Base-by-base conservation (phyloP, 192 early-diverging fungal genomes). In the Phycomyces nitens region DNA sequence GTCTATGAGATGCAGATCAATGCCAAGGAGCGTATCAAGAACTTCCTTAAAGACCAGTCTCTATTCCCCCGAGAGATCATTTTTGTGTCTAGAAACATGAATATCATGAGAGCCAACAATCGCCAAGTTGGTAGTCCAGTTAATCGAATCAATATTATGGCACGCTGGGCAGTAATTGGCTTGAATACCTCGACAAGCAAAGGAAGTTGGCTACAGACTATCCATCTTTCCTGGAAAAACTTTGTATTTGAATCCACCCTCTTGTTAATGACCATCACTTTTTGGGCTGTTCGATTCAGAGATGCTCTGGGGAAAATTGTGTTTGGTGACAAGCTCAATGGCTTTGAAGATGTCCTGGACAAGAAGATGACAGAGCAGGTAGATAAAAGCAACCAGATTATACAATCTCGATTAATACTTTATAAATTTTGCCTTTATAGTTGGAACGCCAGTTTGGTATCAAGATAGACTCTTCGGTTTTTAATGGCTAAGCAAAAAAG, bases 51-150 rank as follows among this genome's bases (percentile, higher is more conserved):
- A 26, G 80, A 92, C 44, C 83, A 89, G 41, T 82, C 84, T 42
- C 67, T 73, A 5, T 68, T 97, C 42, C 95, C 95, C 38, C 88
- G 86, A 38, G 95, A 95, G 73, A 76, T 97, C 9, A 92, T 97
- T 38, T 96, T 97, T 70, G 76, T 97, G 21, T 86, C 86, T 10
- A 76, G 94, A 39, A 96, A 96, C 63, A 88, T 95, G 85, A 92
- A 93, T 60, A 87, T 89, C 43, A 85, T 88, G 41, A 79, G 91
- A 1, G 84, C 92, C n/a, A 88, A 90, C 63, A 97, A 97, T 77
- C 92, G 91, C 70, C 70, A 77, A 15, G 70, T 93, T 40, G 92
- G 92, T 11, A 90, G 84, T 14, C 93, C 93, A 0, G 93, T 97
- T 16, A 92, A 97, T 66, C 82, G 94, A 11, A 88, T 94, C 62